Conservation (phyloP, 306 rosid species). For the Cicer judaicum region DNA sequence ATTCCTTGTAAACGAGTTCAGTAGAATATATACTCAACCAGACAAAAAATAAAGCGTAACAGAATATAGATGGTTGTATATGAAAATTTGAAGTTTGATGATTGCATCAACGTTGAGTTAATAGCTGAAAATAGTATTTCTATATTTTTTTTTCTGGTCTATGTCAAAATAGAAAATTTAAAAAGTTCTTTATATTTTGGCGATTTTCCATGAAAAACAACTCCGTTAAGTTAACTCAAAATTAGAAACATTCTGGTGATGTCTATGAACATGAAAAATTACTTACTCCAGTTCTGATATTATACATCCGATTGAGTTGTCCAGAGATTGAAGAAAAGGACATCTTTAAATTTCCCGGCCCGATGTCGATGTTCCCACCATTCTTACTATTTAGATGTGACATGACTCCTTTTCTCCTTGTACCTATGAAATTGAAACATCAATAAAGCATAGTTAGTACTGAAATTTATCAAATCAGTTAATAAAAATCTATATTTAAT, state of each 20-base stretch:
- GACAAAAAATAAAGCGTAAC: background rate
- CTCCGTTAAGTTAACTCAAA: constrained; percentile 9
- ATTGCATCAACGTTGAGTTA: background rate
- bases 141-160: background rate
- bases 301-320: constrained; percentile 74
- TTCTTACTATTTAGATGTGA: constrained; percentile 37
- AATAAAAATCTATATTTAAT: background rate
- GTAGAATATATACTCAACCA: background rate
- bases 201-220: background rate
- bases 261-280: constrained; percentile 38
- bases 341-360: constrained; percentile 85
- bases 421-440: constrained; percentile 53
- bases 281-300: constrained; percentile 73
- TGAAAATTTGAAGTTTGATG: constrained; percentile 16
- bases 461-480: background rate
- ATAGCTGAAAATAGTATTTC: background rate
- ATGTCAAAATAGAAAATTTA: background rate
- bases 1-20: constrained; percentile 23
- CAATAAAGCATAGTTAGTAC: constrained; percentile 21
- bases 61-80: constrained; percentile 4
- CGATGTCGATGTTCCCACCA: constrained; percentile 60
- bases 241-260: constrained; percentile 13
- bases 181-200: background rate
- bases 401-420: constrained; percentile 38
- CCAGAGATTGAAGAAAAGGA: constrained; percentile 79